A percentile compares a stretch with the other conserved stretches of the same genome.
phyloP scores from a whole-genome alignment of 768 basidiomycete genomes.

The Gloeopeniophorella convolvens region DNA sequence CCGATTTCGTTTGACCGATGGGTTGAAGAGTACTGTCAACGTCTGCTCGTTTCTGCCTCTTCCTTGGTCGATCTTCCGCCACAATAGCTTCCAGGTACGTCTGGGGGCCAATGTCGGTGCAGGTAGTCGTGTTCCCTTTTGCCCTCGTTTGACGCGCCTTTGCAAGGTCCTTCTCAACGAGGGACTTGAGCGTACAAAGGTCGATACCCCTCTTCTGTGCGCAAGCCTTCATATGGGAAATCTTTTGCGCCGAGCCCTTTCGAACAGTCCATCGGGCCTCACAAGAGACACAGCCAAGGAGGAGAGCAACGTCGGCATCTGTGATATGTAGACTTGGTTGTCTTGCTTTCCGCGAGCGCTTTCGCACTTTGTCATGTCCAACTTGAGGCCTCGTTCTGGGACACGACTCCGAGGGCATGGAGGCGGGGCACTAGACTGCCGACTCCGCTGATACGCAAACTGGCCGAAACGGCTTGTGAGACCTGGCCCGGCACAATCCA shows the following conservation, averaged over 20 bases:
- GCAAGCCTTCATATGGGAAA: constrained; percentile 60
- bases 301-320: constrained; percentile 38
- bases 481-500: background rate
- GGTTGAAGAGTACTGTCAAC: constrained; percentile 8
- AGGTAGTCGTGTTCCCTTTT: background rate
- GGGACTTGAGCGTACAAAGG: constrained; percentile 46
- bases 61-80: constrained; percentile 12
- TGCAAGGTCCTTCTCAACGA: constrained; percentile 45
- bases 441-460: constrained; percentile 4
- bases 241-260: constrained; percentile 58
- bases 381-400: background rate
- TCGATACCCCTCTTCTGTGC: constrained; percentile 52
- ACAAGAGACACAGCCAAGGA: constrained; percentile 60
- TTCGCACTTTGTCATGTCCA: background rate
- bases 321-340: constrained; percentile 39
- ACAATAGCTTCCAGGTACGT: constrained; percentile 20
- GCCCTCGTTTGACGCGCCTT: background rate
- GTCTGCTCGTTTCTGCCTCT: constrained; percentile 5
- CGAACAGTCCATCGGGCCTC: constrained; percentile 60
- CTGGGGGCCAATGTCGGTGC: background rate
- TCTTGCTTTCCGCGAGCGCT: background rate
- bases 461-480: background rate
- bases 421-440: background rate
- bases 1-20: constrained; percentile 16
- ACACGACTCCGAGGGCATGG: too few species aligned